phyloP scores from a whole-genome alignment of 495 filamentous ascomycete species.

The Niebla homalea region DNA sequence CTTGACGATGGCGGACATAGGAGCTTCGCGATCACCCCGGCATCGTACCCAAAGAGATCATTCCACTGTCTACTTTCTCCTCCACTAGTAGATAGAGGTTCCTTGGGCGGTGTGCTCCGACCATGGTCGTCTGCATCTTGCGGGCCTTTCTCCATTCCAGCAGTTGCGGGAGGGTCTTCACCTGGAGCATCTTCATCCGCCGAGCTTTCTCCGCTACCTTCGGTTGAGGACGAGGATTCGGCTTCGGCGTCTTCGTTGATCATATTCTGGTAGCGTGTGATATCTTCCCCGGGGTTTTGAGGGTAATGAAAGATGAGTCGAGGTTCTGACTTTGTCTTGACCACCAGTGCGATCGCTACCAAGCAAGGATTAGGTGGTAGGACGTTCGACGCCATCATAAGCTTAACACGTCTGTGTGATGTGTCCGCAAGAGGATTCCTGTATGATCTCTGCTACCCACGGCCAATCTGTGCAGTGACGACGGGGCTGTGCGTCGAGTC shows the following conservation, averaged over 20 bases:
- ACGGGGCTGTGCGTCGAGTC: background rate
- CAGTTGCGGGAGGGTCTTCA: slow-evolving; percentile 14
- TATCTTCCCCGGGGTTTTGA: slow-evolving; percentile 36
- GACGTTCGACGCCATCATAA: slow-evolving; percentile 34
- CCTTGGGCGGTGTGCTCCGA: slow-evolving; percentile 20
- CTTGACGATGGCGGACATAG: slow-evolving; percentile 67
- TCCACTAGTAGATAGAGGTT: background rate
- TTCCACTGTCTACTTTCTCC: slow-evolving; percentile 5
- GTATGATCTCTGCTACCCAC: background rate
- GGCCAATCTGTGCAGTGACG: background rate
- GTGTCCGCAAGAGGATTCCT: no score
- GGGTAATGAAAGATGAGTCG: slow-evolving; percentile 89
- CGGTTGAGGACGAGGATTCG: slow-evolving; percentile 17
- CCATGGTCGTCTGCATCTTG: slow-evolving; percentile 34
- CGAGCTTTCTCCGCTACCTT: slow-evolving; percentile 30
- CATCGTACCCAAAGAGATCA: slow-evolving; percentile 12
- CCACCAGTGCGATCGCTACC: slow-evolving; percentile 68
- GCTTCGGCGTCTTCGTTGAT: slow-evolving; percentile 1
- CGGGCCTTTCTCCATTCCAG: background rate
- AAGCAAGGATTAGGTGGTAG: slow-evolving; percentile 48
- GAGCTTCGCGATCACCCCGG: slow-evolving; percentile 62
- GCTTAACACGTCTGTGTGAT: no score
- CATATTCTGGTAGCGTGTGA: slow-evolving; percentile 11
- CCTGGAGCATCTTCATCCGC: slow-evolving; percentile 29
- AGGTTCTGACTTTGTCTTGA: slow-evolving; percentile 67